Evolutionary conservation across 2,329 filamentous ascomycete species (phyloP).

Genomic region (Ophiostoma montium): DNA sequence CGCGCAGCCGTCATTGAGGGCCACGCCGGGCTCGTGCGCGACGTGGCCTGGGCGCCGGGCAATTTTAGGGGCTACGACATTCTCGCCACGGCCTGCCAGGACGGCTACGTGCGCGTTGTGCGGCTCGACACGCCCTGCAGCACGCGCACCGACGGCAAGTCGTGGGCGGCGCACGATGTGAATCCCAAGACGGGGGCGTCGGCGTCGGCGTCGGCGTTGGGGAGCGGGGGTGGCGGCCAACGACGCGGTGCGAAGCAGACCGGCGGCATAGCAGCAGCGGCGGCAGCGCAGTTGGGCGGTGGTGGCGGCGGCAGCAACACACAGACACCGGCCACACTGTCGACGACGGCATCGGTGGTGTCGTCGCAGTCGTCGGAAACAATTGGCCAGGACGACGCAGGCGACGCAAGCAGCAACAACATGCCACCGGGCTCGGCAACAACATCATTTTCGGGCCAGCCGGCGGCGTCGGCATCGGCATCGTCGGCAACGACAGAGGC

Average conservation of each 20-base stretch:
- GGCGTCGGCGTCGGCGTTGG: background rate
- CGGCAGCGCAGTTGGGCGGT: background rate
- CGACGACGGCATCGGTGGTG: slow-evolving; percentile 5
- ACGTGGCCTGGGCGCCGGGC: slow-evolving; percentile 84
- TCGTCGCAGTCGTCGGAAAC: slow-evolving; percentile 9
- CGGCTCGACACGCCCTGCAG: slow-evolving; percentile 50
- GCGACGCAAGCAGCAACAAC: slow-evolving; percentile 6
- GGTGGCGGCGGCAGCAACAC: background rate
- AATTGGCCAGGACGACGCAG: background rate
- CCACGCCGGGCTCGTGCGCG: slow-evolving; percentile 65
- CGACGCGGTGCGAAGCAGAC: slow-evolving; percentile 15
- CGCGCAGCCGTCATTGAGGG: slow-evolving; percentile 62
- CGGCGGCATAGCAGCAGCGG: slow-evolving; percentile 1
- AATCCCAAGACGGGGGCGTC: background rate
- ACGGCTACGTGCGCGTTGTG: slow-evolving; percentile 82
- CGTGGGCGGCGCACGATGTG: slow-evolving; percentile 35
- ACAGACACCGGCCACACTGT: background rate
- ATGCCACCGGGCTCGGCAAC: slow-evolving; percentile 5
- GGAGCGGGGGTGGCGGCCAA: slow-evolving; percentile 19
- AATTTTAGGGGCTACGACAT: slow-evolving; percentile 83
- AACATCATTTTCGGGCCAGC: slow-evolving; percentile 6
- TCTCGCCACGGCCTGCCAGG: slow-evolving; percentile 83
- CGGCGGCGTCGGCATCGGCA: slow-evolving; percentile 21
- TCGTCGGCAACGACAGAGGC: too few relatives aligned
- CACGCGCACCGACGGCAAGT: slow-evolving; percentile 31